Conservation (phyloP, 2,329 filamentous ascomycete species). For the Torrubiella hemipterigena region DNA sequence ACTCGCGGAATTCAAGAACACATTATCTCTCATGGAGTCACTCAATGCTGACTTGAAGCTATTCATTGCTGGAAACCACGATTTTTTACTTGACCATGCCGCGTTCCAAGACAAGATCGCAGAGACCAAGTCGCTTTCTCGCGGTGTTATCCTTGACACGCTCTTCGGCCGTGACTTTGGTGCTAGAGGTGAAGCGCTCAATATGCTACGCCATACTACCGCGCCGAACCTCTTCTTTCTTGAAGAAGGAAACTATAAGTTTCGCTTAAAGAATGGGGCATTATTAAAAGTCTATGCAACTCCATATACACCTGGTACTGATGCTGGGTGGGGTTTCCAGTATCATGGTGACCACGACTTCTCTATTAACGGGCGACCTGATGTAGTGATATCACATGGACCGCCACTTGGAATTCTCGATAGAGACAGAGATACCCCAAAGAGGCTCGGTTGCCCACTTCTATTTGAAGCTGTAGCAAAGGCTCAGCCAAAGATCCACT, state of each 20-base stretch:
- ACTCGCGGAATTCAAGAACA: constrained; percentile 22
- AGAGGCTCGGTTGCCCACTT: constrained; percentile 17
- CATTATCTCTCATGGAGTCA: constrained; percentile 22
- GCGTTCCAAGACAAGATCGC: constrained; percentile 19
- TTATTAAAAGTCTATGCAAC: constrained; percentile 30
- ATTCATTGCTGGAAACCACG: constrained; percentile 39
- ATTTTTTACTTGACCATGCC: constrained; percentile 27
- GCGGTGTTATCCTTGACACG: constrained; percentile 3
- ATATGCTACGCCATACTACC: constrained; percentile 13
- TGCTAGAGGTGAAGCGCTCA: constrained; percentile 18
- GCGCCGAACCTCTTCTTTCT: constrained; percentile 23
- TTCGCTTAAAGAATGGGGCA: constrained; percentile 28
- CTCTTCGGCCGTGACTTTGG: constrained; percentile 21
- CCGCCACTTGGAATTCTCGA: constrained; percentile 29
- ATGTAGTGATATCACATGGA: constrained; percentile 22
- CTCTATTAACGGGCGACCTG: constrained; percentile 12
- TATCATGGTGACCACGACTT: constrained; percentile 21
- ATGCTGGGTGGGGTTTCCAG: constrained; percentile 30
- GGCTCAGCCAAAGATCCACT: constrained; percentile 20
- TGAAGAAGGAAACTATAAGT: constrained; percentile 27
- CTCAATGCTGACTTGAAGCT: constrained; percentile 34
- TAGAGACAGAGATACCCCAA: constrained; percentile 13
- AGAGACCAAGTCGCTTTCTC: constrained; percentile 6
- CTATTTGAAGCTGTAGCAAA: constrained; percentile 17
- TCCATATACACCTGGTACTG: constrained; percentile 27